Evolutionary conservation across 768 basidiomycete genomes (phyloP).

Genomic region (Mycena albidolilacea): DNA sequence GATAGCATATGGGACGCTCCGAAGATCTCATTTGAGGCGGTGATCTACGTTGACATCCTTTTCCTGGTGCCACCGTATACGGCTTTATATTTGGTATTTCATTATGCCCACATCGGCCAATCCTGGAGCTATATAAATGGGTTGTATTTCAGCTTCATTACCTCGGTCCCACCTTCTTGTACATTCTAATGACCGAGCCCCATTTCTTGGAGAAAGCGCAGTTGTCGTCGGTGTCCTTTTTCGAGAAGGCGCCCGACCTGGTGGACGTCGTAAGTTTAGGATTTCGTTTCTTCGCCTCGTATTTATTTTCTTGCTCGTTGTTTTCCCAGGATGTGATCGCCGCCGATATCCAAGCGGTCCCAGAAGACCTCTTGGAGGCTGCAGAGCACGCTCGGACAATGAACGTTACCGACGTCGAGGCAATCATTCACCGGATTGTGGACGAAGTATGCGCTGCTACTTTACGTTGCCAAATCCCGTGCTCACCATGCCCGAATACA

Average conservation of each 20-base stretch:
- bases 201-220: not conserved
- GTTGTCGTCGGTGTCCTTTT: not conserved
- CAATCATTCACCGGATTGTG: constrained; percentile 36
- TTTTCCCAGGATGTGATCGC: not conserved
- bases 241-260: constrained; percentile 11
- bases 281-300: not conserved
- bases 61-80: constrained; percentile 7
- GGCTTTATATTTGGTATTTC: constrained; percentile 7
- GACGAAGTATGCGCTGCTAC: constrained; percentile 22
- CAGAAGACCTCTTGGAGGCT: constrained; percentile 30
- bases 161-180: not conserved
- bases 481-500: not conserved
- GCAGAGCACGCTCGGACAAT: constrained; percentile 29
- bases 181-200: not conserved
- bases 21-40: constrained; percentile 6
- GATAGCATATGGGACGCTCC: not conserved
- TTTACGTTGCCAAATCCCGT: not conserved
- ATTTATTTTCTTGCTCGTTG: not conserved
- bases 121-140: constrained; percentile 10
- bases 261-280: not conserved
- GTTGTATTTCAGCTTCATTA: not conserved
- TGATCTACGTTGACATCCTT: not conserved
- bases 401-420: constrained; percentile 35
- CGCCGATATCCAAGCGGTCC: constrained; percentile 17
- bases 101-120: not conserved